Conservation (phyloP, 2,329 filamentous ascomycete species). For the Cadophora malorum region DNA sequence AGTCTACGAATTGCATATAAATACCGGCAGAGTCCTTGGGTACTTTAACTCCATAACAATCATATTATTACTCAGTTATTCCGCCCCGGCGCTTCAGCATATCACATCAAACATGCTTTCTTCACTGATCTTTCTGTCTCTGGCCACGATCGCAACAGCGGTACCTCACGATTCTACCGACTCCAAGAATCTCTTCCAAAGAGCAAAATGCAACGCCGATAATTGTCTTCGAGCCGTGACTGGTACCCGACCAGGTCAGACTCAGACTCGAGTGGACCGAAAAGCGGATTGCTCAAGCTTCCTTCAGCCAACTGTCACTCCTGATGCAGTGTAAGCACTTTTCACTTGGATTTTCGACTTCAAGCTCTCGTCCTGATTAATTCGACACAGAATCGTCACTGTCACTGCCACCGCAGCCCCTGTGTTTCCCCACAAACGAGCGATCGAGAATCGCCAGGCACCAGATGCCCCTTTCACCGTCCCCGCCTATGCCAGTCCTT, state of each 20-base stretch:
- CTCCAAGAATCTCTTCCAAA: neutral
- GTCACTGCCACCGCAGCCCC: neutral
- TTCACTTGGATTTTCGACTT: neutral
- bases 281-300: neutral
- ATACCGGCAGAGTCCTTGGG: too few species aligned
- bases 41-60: too few species aligned
- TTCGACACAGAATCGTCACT: neutral
- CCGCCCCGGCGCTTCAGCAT: slow-evolving; percentile 30
- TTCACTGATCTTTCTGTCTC: slow-evolving; percentile 53
- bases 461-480: neutral
- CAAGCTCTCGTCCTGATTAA: neutral
- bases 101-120: slow-evolving; percentile 48
- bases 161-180: neutral
- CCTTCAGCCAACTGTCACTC: neutral
- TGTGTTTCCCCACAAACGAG: neutral
- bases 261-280: neutral
- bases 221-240: neutral
- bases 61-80: too few species aligned
- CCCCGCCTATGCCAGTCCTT: neutral
- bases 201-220: neutral
- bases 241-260: neutral
- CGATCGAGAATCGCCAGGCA: neutral
- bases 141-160: slow-evolving; percentile 46
- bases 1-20: too few species aligned
- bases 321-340: neutral